Evolutionary conservation across 2,329 filamentous ascomycete genomes (phyloP), one percentile per base, ranked within the genome.

Genomic region (Daldinia sp.): DNA sequence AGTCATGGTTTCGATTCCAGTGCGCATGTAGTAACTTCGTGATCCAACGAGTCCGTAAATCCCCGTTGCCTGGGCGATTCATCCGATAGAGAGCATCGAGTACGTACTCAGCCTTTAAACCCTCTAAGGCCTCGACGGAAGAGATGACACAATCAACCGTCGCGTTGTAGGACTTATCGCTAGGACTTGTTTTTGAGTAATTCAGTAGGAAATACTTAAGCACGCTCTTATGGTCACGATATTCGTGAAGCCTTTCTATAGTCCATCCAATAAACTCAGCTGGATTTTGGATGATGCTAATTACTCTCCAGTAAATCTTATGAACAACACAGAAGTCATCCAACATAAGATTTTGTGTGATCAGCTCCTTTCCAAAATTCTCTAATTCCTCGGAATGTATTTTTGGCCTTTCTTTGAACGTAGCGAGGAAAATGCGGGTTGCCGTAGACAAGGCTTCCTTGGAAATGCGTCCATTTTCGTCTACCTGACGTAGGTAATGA

Each of bases 31-130:
- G 52, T 1, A 81, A 67, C 54, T 71, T 74, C 23, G 76, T 75
- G 0, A 77, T 70, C 79, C 79, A 81, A 9, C 70, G 45, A 3
- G 74, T 72, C 25, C 68, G 73, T 43, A 80, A 51, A n/a, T 58
- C 58, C 4, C 47, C 61, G 1, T 61, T 30, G 0, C 30, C 43
- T 8, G 71, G 67, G 37, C 53, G 61, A 6, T 70, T 58, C 43
- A 77, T 70, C 10, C 49, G 53, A 3, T 70, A 51, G 17, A 79
- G 68, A 1, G 70, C 67, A n/a, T 58, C 61, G 13, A 81, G 41
- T 2, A 80, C 72, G 1, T 67, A 52, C 4, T 60, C 64, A 2
- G 73, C 71, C 35, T 73, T 72, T 13, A 64, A 60, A 21, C 74
- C 73, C 41, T 71, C 58, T 43, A 73, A 64, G 3, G 49, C 61